phyloP scores from a whole-genome alignment of 176 grass and related monocot genomes.

The Phoenix roebelenii region DNA sequence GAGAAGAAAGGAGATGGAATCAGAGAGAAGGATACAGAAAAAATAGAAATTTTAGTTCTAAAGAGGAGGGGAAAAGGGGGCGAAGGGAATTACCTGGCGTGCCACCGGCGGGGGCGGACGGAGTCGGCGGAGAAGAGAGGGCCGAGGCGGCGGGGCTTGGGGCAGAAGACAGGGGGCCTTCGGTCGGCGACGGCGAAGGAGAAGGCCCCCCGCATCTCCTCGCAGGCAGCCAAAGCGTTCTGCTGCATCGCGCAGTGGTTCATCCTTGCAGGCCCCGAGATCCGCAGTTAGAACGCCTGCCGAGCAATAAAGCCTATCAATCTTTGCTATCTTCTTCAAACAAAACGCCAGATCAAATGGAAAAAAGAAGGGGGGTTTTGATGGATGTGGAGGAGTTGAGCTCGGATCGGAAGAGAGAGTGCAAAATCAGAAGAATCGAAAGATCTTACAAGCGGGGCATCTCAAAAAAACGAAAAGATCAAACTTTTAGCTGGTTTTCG shows the following conservation, averaged over 20 bases:
- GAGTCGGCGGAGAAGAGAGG: constrained; percentile 16
- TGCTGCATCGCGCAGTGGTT: constrained; percentile 70
- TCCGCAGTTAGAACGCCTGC: constrained; percentile 19
- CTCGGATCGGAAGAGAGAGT: too few species aligned
- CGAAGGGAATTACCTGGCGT: constrained; percentile 29
- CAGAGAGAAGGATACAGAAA: not conserved
- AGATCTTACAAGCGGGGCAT: too few species aligned
- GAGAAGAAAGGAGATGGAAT: not conserved
- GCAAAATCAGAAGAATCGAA: too few species aligned
- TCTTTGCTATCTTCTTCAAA: too few species aligned
- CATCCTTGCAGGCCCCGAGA: constrained; percentile 23
- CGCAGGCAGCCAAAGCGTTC: constrained; percentile 46
- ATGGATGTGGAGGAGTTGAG: too few species aligned
- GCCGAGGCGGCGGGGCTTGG: constrained; percentile 64
- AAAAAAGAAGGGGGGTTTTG: too few species aligned
- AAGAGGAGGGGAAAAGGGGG: too few species aligned
- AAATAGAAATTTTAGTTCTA: not conserved
- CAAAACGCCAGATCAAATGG: too few species aligned
- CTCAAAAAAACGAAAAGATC: too few species aligned
- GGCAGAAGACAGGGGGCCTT: constrained; percentile 65
- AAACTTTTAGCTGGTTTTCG: too few species aligned
- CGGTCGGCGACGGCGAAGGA: constrained; percentile 18
- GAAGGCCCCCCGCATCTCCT: constrained; percentile 29
- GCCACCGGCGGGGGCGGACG: constrained; percentile 42
- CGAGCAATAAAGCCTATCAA: constrained; percentile 17